A percentile compares a stretch with the other conserved stretches of the same genome.
Evolutionary conservation across 306 rosid genomes (phyloP).

Genomic region (Dryas drummondii): DNA sequence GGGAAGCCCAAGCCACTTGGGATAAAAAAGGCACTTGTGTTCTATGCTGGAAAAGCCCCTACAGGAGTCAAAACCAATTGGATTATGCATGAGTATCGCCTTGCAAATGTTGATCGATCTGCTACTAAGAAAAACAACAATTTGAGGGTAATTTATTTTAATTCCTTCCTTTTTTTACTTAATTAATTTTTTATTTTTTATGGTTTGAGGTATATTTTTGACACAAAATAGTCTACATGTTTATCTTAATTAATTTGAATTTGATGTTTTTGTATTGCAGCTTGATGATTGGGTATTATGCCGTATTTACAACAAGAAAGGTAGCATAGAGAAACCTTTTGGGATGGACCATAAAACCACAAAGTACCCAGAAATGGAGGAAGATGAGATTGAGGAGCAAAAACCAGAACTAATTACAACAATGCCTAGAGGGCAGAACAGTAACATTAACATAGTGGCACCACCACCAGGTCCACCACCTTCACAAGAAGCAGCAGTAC

Average conservation of each 20-base stretch:
- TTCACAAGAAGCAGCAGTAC: slow-evolving; percentile 13
- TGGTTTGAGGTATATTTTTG: too few species aligned
- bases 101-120: slow-evolving; percentile 88
- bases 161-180: not conserved
- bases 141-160: slow-evolving; percentile 52
- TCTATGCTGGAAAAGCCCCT: slow-evolving; percentile 90
- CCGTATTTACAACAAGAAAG: slow-evolving; percentile 91
- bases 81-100: slow-evolving; percentile 99
- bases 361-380: slow-evolving; percentile 29
- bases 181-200: not conserved
- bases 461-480: not conserved
- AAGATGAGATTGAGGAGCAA: slow-evolving; percentile 31
- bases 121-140: slow-evolving; percentile 62
- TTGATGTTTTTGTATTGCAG: slow-evolving; percentile 41
- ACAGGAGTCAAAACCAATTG: slow-evolving; percentile 87
- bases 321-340: slow-evolving; percentile 51
- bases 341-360: slow-evolving; percentile 17
- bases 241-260: not conserved
- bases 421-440: not conserved
- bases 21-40: slow-evolving; percentile 84
- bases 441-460: not conserved
- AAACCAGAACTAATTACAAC: slow-evolving; percentile 46
- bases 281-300: slow-evolving; percentile 97
- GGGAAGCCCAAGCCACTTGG: slow-evolving; percentile 82
- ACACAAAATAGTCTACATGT: too few species aligned